Evolutionary conservation across 2,329 filamentous ascomycete species (phyloP).

Genomic region (Orbilia blumenaviensis): DNA sequence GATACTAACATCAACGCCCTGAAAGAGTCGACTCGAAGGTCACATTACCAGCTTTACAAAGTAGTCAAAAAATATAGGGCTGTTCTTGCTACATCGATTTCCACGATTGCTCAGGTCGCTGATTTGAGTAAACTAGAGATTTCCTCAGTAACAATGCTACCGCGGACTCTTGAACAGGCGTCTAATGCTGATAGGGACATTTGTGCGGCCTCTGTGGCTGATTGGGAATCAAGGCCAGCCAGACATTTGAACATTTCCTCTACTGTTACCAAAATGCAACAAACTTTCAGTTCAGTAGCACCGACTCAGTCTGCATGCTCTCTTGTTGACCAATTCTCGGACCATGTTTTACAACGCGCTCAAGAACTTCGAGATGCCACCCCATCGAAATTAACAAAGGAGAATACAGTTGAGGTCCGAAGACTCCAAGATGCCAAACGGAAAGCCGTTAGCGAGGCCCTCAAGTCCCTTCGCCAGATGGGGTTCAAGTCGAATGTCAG

Average conservation of each 20-base stretch:
- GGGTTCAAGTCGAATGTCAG: conserved; percentile 85
- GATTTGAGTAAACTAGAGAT: conserved; percentile 35
- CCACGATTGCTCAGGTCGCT: conserved; percentile 59
- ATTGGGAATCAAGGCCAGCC: conserved; percentile 57
- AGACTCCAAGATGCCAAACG: conserved; percentile 89
- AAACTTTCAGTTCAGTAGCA: conserved; percentile 66
- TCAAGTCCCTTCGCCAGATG: conserved; percentile 86
- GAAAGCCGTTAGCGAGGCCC: conserved; percentile 85
- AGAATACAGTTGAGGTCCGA: conserved; percentile 75
- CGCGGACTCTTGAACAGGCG: conserved; percentile 59
- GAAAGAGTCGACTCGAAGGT: conserved; percentile 85
- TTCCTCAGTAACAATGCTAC: background rate
- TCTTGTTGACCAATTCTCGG: conserved; percentile 59
- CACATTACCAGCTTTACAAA: conserved; percentile 90
- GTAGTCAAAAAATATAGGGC: conserved; percentile 88
- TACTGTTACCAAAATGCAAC: conserved; percentile 76
- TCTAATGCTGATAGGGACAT: conserved; percentile 59
- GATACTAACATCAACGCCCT: conserved; percentile 93
- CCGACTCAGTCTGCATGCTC: conserved; percentile 67
- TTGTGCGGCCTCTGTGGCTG: conserved; percentile 12
- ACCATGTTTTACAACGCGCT: conserved; percentile 69
- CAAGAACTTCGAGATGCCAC: conserved; percentile 81
- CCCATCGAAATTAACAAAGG: conserved; percentile 79
- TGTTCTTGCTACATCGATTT: conserved; percentile 79
- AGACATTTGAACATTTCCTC: conserved; percentile 76